Evolutionary conservation across 768 basidiomycete species (phyloP).

Genomic region (Paxillus ammoniavirescens): DNA sequence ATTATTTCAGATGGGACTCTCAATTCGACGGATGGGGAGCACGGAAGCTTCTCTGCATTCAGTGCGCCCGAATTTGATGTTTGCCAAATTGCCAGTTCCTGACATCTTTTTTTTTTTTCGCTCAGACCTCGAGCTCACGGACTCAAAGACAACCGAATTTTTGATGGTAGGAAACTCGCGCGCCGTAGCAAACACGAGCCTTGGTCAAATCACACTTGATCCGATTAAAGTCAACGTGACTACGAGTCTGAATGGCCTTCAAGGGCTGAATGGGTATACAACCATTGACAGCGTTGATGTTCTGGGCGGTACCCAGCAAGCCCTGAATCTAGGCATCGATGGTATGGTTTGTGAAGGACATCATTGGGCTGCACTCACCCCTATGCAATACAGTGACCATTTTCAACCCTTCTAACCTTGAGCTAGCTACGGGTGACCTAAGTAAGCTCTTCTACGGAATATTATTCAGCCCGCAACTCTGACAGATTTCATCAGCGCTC

Average conservation of each 20-base stretch:
- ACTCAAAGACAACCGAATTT: constrained; percentile 47
- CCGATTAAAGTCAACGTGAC: constrained; percentile 72
- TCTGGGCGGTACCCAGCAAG: constrained; percentile 56
- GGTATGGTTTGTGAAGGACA: constrained; percentile 34
- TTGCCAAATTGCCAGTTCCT: neutral
- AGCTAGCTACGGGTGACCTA: constrained; percentile 60
- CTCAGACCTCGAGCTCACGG: constrained; percentile 57
- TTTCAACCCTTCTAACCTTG: constrained; percentile 65
- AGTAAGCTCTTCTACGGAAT: constrained; percentile 38
- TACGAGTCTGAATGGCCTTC: constrained; percentile 56
- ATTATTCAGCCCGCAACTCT: neutral
- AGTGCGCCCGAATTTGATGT: constrained; percentile 38
- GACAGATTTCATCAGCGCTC: constrained; percentile 39
- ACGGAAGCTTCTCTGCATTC: constrained; percentile 54
- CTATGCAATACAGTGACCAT: constrained; percentile 47
- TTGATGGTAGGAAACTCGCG: constrained; percentile 57
- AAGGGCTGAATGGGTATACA: constrained; percentile 56
- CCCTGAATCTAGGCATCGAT: constrained; percentile 57
- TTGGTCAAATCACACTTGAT: constrained; percentile 67
- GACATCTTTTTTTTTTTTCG: constrained; percentile 1
- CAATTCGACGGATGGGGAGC: constrained; percentile 44
- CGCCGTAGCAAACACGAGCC: constrained; percentile 57
- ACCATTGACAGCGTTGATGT: constrained; percentile 63
- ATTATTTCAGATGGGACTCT: constrained; percentile 54
- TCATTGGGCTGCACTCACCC: neutral